A percentile compares a stretch with the other conserved stretches of the same genome.
Evolutionary conservation across 2,329 filamentous ascomycete genomes (phyloP).

Genomic region (Aspergillus vadensis): DNA sequence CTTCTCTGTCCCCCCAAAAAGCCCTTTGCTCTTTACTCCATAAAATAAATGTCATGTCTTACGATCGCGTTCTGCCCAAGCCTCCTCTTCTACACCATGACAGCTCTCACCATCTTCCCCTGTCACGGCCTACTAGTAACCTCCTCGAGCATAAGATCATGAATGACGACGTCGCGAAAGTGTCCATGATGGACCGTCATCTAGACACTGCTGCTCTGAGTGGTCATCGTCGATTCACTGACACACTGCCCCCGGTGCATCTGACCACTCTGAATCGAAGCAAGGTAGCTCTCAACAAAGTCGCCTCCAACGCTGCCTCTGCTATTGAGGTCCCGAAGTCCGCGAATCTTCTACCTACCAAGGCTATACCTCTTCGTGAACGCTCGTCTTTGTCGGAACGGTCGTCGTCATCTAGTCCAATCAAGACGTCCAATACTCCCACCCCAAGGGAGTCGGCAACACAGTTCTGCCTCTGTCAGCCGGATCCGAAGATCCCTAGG

Average conservation of each 20-base stretch:
- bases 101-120: conserved; percentile 30
- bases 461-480: conserved; percentile 69
- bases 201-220: conserved; percentile 16
- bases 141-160: conserved; percentile 48
- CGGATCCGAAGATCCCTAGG: conserved; percentile 70
- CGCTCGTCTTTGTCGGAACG: conserved; percentile 27
- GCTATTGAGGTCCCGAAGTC: conserved; percentile 20
- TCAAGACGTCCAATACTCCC: conserved; percentile 29
- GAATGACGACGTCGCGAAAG: conserved; percentile 35
- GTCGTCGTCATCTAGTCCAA: conserved; percentile 38
- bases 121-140: conserved; percentile 37
- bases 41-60: conserved; percentile 52
- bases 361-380: conserved; percentile 27
- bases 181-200: conserved; percentile 23
- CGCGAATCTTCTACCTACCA: conserved; percentile 21
- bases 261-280: conserved; percentile 30
- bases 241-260: conserved; percentile 29
- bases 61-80: conserved; percentile 51
- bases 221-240: conserved; percentile 22
- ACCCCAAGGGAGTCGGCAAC: conserved; percentile 44
- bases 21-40: conserved; percentile 9
- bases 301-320: conserved; percentile 16
- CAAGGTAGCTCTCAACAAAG: conserved; percentile 27
- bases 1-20: conserved; percentile 1
- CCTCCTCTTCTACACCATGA: conserved; percentile 47